Conservation (phyloP, 768 basidiomycete species). For the Dacryopinax spathularia region DNA sequence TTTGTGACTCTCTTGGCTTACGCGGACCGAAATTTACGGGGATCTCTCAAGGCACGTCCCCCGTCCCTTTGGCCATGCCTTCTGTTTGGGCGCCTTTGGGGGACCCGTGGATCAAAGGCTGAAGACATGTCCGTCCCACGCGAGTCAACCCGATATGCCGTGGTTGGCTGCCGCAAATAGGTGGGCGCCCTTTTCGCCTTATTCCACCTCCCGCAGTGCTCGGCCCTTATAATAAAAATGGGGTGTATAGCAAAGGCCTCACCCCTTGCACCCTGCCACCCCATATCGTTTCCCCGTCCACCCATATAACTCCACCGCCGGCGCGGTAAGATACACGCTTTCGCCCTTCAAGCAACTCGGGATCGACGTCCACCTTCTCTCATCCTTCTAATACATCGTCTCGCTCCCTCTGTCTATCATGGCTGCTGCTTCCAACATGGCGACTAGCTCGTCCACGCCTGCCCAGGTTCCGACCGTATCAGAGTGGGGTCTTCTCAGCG, state of each 20-base stretch:
- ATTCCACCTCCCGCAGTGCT: neutral
- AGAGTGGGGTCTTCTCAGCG: conserved; percentile 1
- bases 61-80: no score
- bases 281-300: neutral
- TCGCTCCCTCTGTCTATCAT: neutral
- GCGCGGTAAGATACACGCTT: neutral
- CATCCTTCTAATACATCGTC: neutral
- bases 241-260: neutral
- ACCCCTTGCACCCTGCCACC: neutral
- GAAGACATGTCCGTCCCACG: neutral
- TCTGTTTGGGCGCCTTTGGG: neutral
- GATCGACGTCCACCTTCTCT: neutral
- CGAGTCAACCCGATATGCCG: neutral
- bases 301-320: neutral
- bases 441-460: neutral
- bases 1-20: neutral
- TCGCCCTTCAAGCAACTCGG: no score
- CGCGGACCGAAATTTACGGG: neutral
- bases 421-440: neutral
- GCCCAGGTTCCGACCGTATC: neutral
- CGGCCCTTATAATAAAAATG: neutral
- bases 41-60: neutral
- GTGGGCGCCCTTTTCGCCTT: neutral
- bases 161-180: neutral
- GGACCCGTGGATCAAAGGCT: neutral